A percentile compares a stretch with the other conserved stretches of the same genome.
Conservation (phyloP, 2,329 filamentous ascomycete genomes). For the Alternaria panax region DNA sequence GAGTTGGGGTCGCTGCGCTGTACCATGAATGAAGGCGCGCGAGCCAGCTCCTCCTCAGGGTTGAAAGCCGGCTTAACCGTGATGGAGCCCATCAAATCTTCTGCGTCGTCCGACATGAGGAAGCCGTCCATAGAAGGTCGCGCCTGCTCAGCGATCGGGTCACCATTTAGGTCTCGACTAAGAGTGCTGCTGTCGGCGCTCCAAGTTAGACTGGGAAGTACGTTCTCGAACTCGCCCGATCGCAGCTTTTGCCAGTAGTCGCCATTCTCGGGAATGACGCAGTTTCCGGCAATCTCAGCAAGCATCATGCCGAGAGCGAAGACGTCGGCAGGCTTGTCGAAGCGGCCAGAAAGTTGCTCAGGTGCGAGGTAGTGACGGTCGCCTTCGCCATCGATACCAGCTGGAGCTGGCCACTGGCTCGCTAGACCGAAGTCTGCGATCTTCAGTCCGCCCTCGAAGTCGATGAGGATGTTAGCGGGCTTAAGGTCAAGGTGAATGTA, state of each 20-base stretch:
- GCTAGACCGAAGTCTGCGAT: constrained; percentile 89
- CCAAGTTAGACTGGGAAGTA: constrained; percentile 83
- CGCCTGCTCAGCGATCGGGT: constrained; percentile 35
- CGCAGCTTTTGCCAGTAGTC: constrained; percentile 88
- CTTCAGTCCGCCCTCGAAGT: constrained; percentile 81
- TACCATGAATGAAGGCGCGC: constrained; percentile 90
- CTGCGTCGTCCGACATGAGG: constrained; percentile 45
- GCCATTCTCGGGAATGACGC: constrained; percentile 91
- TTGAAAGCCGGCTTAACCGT: constrained; percentile 33
- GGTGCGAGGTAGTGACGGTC: constrained; percentile 96
- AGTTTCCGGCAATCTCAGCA: constrained; percentile 92
- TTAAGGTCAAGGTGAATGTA: constrained; percentile 88
- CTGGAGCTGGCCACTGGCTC: constrained; percentile 75
- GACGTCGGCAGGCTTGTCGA: constrained; percentile 89
- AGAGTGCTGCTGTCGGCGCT: constrained; percentile 72
- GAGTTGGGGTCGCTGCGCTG: constrained; percentile 74
- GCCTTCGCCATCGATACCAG: constrained; percentile 85
- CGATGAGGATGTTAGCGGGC: constrained; percentile 83
- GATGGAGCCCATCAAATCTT: constrained; percentile 51
- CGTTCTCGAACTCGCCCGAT: constrained; percentile 84
- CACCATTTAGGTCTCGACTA: constrained; percentile 71
- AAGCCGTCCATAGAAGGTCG: constrained; percentile 34
- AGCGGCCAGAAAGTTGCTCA: constrained; percentile 85
- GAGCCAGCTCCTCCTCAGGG: constrained; percentile 62
- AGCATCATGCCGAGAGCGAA: constrained; percentile 95